Percentiles rank a stretch among this genome's conserved stretches.
phyloP scores from a whole-genome alignment of 371 early-diverging fungal genomes.

The Mortierella sp. region DNA sequence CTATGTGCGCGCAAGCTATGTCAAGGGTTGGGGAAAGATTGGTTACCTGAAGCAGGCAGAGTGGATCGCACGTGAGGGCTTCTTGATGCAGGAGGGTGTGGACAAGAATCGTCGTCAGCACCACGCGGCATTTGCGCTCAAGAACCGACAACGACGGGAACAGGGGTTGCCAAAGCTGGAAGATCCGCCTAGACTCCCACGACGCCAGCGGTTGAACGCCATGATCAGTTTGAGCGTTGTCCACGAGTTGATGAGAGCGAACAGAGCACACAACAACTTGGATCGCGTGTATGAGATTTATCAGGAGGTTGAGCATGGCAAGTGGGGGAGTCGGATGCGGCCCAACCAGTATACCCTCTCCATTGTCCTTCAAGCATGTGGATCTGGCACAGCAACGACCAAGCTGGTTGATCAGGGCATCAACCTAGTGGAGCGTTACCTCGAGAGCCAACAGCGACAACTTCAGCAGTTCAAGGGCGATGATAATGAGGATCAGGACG shows the following conservation, averaged over 20 bases:
- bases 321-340: slow-evolving; percentile 33
- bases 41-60: slow-evolving; percentile 39
- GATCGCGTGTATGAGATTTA: slow-evolving; percentile 40
- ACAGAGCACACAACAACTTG: slow-evolving; percentile 25
- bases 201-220: slow-evolving; percentile 8
- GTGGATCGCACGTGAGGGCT: slow-evolving; percentile 23
- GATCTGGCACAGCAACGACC: slow-evolving; percentile 9
- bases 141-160: not conserved
- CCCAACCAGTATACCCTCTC: slow-evolving; percentile 43
- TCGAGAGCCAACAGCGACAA: not conserved
- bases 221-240: slow-evolving; percentile 30
- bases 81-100: slow-evolving; percentile 17
- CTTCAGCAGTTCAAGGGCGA: slow-evolving; percentile 7
- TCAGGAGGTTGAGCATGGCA: slow-evolving; percentile 34
- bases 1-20: slow-evolving; percentile 42
- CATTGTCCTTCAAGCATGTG: slow-evolving; percentile 43
- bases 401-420: slow-evolving; percentile 32
- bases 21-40: slow-evolving; percentile 45
- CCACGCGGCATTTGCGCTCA: slow-evolving; percentile 2
- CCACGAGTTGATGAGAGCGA: slow-evolving; percentile 47
- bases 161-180: not conserved
- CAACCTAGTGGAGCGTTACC: slow-evolving; percentile 22
- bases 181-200: not conserved
- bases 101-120: slow-evolving; percentile 4
- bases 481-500: slow-evolving; percentile 3